A percentile compares a stretch with the other conserved stretches of the same genome.
Conservation (phyloP, 2,329 filamentous ascomycete genomes). For the Sporothrix dimorphospora region DNA sequence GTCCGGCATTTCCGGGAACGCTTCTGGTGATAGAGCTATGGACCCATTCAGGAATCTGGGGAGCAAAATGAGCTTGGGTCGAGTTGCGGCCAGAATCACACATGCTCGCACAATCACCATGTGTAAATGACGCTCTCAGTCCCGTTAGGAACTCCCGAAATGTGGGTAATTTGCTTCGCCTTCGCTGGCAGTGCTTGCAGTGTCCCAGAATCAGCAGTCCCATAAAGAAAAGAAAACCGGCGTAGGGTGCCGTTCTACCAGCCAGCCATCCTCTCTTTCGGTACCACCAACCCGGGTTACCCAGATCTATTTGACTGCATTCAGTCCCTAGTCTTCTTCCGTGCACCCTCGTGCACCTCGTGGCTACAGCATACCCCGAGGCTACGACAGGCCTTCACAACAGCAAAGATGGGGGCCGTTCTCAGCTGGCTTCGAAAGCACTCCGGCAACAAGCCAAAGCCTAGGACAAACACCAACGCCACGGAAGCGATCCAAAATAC, state of each 20-base stretch:
- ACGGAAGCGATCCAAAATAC: neutral
- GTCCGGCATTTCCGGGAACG: neutral
- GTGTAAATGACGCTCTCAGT: neutral
- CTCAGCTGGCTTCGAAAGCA: constrained; percentile 9
- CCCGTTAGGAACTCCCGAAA: neutral
- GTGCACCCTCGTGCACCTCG: neutral
- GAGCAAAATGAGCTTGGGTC: neutral
- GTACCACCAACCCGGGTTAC: neutral
- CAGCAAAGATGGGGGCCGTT: neutral
- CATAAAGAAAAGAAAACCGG: neutral
- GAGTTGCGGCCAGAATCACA: too few relatives aligned
- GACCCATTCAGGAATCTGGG: neutral
- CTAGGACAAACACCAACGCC: neutral
- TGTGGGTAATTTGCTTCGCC: neutral
- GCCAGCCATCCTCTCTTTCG: neutral
- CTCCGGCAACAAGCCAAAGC: neutral
- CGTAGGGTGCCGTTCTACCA: neutral
- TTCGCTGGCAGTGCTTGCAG: neutral
- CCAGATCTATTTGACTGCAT: constrained; percentile 2
- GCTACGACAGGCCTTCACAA: neutral
- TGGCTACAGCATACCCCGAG: too few relatives aligned
- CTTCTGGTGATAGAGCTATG: neutral
- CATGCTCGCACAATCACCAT: neutral
- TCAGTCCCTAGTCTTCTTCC: neutral
- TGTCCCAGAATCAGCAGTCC: neutral